Conservation (phyloP, 805 yeast species). For the Cyberlindnera maritima region DNA sequence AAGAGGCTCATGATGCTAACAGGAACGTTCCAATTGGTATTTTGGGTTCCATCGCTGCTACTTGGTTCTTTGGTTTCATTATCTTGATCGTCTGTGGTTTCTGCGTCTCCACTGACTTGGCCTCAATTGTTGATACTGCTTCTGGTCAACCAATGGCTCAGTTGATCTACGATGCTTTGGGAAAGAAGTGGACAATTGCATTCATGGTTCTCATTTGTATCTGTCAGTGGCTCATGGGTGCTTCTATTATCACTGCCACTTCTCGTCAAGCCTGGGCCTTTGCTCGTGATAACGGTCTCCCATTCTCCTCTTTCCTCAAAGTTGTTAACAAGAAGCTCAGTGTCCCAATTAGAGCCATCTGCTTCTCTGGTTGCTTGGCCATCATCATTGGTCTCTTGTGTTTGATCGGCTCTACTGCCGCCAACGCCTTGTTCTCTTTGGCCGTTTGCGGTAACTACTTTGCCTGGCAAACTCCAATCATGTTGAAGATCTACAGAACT, state of each 20-base stretch:
- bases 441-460: slow-evolving; percentile 43
- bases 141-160: slow-evolving; percentile 69
- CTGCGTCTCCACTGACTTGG: slow-evolving; percentile 6
- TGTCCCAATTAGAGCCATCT: slow-evolving; percentile 68
- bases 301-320: slow-evolving; percentile 54
- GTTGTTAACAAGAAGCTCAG: slow-evolving; percentile 52
- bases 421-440: slow-evolving; percentile 44
- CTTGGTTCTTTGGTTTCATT: slow-evolving; percentile 57
- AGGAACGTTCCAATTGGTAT: slow-evolving; percentile 63
- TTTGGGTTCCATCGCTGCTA: slow-evolving; percentile 50
- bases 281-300: slow-evolving; percentile 74
- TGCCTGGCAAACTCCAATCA: slow-evolving; percentile 40
- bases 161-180: slow-evolving; percentile 58
- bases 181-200: slow-evolving; percentile 65
- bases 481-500: slow-evolving; percentile 35
- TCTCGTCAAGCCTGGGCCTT: slow-evolving; percentile 75
- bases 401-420: slow-evolving; percentile 40
- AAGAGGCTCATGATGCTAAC: slow-evolving; percentile 62
- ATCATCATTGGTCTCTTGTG: slow-evolving; percentile 39
- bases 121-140: slow-evolving; percentile 27
- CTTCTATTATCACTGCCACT: slow-evolving; percentile 55
- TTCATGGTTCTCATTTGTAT: slow-evolving; percentile 55
- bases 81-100: slow-evolving; percentile 45
- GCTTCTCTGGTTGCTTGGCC: slow-evolving; percentile 38
- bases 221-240: slow-evolving; percentile 67